Conservation (phyloP, 2,329 filamentous ascomycete species). For the Monilinia fructigena region DNA sequence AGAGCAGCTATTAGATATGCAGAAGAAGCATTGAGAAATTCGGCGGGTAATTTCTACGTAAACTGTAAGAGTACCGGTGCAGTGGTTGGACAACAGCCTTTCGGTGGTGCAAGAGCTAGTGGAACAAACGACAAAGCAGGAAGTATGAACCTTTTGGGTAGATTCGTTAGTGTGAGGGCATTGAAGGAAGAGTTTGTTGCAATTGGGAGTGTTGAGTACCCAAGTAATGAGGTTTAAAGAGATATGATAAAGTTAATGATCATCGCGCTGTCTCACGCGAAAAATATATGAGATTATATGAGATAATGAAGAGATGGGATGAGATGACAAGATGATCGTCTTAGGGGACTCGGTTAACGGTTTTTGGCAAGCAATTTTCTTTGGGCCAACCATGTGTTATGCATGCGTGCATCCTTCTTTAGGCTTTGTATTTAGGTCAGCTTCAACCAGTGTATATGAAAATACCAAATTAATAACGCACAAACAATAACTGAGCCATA, state of each 20-base stretch:
- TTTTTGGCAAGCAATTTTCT: neutral
- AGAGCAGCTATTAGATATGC: slow-evolving; percentile 63
- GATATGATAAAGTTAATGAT: neutral
- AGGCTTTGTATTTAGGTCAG: slow-evolving; percentile 1
- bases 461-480: neutral
- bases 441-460: neutral
- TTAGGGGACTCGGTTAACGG: neutral
- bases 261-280: neutral
- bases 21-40: slow-evolving; percentile 68
- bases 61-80: slow-evolving; percentile 79
- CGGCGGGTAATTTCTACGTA: slow-evolving; percentile 81
- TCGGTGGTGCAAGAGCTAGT: slow-evolving; percentile 65
- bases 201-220: slow-evolving; percentile 63
- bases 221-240: slow-evolving; percentile 60
- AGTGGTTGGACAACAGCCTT: slow-evolving; percentile 71
- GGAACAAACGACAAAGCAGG: slow-evolving; percentile 75
- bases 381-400: neutral
- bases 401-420: neutral
- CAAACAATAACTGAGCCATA: neutral
- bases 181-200: slow-evolving; percentile 74
- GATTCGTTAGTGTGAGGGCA: slow-evolving; percentile 65
- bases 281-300: neutral
- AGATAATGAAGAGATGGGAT: neutral
- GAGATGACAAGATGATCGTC: neutral
- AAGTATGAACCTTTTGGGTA: slow-evolving; percentile 59